Percentiles rank a stretch among this genome's conserved stretches.
Evolutionary conservation across 2,329 filamentous ascomycete species (phyloP).

Genomic region (Colletotrichum liaoningense): DNA sequence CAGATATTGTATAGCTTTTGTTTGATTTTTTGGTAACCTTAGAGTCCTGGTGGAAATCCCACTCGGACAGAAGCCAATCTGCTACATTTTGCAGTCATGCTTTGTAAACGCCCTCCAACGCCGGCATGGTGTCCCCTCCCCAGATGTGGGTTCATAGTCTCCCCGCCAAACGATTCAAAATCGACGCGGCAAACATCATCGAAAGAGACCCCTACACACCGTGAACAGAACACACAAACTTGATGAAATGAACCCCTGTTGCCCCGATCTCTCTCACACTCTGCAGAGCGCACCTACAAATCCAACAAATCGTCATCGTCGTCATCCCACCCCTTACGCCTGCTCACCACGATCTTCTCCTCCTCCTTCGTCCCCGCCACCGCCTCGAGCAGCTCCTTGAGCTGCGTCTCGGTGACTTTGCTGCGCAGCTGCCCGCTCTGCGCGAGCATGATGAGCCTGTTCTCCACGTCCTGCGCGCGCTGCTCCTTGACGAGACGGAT

Average conservation of each 20-base stretch:
- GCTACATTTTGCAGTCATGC: slow-evolving; percentile 24
- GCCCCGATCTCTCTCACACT: background rate
- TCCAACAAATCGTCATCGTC: slow-evolving; percentile 84
- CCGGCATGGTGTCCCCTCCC: background rate
- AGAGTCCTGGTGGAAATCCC: slow-evolving; percentile 3
- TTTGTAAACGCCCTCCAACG: slow-evolving; percentile 31
- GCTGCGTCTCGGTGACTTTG: slow-evolving; percentile 91
- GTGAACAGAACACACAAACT: background rate
- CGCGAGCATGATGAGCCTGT: slow-evolving; percentile 91
- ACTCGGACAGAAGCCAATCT: slow-evolving; percentile 18
- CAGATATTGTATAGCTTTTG: slow-evolving; percentile 22
- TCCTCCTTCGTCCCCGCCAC: slow-evolving; percentile 83
- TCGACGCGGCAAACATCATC: background rate
- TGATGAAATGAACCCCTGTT: background rate
- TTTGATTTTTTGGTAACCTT: background rate
- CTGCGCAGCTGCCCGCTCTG: slow-evolving; percentile 85
- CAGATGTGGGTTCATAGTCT: background rate
- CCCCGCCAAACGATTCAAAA: background rate
- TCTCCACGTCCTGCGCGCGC: slow-evolving; percentile 90
- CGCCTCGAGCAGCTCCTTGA: slow-evolving; percentile 90
- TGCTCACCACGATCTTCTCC: slow-evolving; percentile 87
- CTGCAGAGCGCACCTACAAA: slow-evolving; percentile 49
- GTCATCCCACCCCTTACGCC: slow-evolving; percentile 87
- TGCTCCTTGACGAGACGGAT: slow-evolving; percentile 96
- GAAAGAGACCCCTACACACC: background rate